These are phyloP conservation scores for Trichophyton equinum DNA, from an alignment of 2,329 filamentous ascomycete species.

Conservation along the genomic window DNA sequence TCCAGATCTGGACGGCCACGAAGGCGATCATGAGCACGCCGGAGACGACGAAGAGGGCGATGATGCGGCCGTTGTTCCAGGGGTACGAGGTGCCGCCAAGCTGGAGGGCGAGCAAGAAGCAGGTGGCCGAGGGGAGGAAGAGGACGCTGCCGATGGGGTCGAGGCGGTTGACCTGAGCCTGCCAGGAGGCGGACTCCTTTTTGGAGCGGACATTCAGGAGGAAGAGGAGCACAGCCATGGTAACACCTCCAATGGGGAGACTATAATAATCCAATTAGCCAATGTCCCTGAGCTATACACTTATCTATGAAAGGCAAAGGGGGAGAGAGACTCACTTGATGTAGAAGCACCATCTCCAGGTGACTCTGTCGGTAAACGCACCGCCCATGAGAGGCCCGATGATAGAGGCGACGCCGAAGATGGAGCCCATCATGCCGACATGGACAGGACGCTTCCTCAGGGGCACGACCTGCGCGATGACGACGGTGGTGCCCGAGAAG, in stretches of 20 bases:
- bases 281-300: no score
- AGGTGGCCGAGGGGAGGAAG: slow-evolving; percentile 33
- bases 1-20: slow-evolving; percentile 9
- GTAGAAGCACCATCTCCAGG: slow-evolving; percentile 13
- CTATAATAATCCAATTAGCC: background rate
- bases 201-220: slow-evolving; percentile 4
- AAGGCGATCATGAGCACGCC: slow-evolving; percentile 14
- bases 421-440: slow-evolving; percentile 10
- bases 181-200: background rate
- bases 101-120: slow-evolving; percentile 18
- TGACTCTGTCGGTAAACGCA: slow-evolving; percentile 8
- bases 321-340: background rate
- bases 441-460: slow-evolving; percentile 8
- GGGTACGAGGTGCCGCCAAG: slow-evolving; percentile 17
- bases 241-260: slow-evolving; percentile 8
- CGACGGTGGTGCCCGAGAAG: slow-evolving; percentile 26
- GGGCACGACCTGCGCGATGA: slow-evolving; percentile 9
- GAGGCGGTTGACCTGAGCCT: slow-evolving; percentile 12
- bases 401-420: slow-evolving; percentile 12
- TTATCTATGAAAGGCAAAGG: no score
- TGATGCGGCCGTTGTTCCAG: slow-evolving; percentile 16
- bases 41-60: slow-evolving; percentile 16
- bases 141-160: slow-evolving; percentile 21
- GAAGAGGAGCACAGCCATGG: slow-evolving; percentile 4
- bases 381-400: slow-evolving; percentile 11